These are phyloP conservation scores for Mycena chlorophos DNA, from an alignment of 768 basidiomycete species.

Conservation along the genomic window DNA sequence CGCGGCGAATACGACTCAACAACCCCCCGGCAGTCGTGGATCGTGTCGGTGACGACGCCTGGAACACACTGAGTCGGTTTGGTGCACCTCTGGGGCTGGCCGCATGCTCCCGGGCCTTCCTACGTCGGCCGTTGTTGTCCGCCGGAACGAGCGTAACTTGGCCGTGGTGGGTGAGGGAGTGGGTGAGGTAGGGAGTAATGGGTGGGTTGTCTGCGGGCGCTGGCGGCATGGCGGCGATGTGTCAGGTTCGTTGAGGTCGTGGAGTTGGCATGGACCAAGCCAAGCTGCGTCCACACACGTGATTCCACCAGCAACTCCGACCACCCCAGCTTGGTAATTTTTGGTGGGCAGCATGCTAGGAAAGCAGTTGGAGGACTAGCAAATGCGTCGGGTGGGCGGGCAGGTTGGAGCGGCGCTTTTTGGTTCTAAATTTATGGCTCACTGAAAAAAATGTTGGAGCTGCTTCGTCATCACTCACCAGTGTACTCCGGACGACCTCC, in stretches of 20 bases:
- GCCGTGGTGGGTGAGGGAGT: slow-evolving; percentile 54
- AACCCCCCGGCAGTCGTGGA: not conserved
- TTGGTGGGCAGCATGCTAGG: too few relatives aligned
- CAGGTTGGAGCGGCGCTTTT: too few relatives aligned
- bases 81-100: slow-evolving; percentile 44
- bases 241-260: slow-evolving; percentile 11
- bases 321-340: too few relatives aligned
- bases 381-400: too few relatives aligned
- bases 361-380: too few relatives aligned
- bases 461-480: too few relatives aligned
- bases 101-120: slow-evolving; percentile 48
- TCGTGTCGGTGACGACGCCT: slow-evolving; percentile 26
- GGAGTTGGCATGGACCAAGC: slow-evolving; percentile 16
- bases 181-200: slow-evolving; percentile 60
- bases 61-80: slow-evolving; percentile 45
- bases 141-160: slow-evolving; percentile 49
- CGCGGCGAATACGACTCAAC: not conserved
- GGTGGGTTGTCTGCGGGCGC: slow-evolving; percentile 51
- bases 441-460: too few relatives aligned
- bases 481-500: too few relatives aligned
- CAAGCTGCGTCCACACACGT: too few relatives aligned
- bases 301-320: too few relatives aligned
- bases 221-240: slow-evolving; percentile 40
- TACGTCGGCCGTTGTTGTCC: slow-evolving; percentile 51
- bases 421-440: too few relatives aligned